Conservation (phyloP, 2,329 filamentous ascomycete genomes). For the Diaporthe ilicicola region DNA sequence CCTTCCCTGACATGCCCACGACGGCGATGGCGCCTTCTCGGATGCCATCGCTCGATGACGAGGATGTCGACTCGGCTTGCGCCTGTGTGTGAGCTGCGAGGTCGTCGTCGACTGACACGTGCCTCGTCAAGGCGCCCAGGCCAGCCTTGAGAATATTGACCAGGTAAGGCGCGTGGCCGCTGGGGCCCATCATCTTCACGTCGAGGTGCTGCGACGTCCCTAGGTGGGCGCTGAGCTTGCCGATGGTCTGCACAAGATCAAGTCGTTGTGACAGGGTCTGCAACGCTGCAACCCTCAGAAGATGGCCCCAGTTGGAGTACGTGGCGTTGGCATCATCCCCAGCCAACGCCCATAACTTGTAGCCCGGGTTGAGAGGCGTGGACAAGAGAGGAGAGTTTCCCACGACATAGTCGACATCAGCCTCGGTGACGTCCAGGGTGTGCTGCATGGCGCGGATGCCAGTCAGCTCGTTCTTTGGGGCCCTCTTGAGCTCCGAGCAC, state of each 20-base stretch:
- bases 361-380: not conserved
- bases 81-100: not conserved
- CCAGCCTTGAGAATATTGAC: conserved; percentile 1
- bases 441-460: conserved; percentile 17
- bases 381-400: not conserved
- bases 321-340: not conserved
- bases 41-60: not conserved
- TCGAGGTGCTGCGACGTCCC: not conserved
- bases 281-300: not conserved
- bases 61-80: not conserved
- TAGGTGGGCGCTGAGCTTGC: conserved; percentile 3
- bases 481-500: conserved; percentile 6
- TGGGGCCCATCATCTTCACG: conserved; percentile 17
- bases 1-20: conserved; percentile 45
- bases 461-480: conserved; percentile 10
- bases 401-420: conserved; percentile 9
- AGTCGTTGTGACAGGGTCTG: not conserved
- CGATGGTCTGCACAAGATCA: not conserved
- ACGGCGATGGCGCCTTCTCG: conserved; percentile 13
- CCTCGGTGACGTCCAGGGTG: not conserved
- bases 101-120: conserved; percentile 3
- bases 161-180: not conserved
- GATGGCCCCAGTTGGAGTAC: not conserved
- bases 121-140: not conserved
- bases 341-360: conserved; percentile 2